Conservation (phyloP, 148 eudicot species). For the Cornus controversa region DNA sequence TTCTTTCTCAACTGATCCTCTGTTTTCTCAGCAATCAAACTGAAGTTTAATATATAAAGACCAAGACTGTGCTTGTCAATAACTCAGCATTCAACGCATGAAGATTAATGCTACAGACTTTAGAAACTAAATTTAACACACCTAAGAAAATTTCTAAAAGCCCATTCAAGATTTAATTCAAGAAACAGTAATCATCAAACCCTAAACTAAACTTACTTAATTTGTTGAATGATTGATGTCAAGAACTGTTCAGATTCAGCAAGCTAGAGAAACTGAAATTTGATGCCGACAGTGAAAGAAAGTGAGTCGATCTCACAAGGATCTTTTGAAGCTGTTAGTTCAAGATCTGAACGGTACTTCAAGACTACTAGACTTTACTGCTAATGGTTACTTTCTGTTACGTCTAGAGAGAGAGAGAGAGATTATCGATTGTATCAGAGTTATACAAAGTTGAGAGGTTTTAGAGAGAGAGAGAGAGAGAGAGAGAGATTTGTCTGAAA, state of each 20-base stretch:
- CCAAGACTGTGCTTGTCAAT: background rate
- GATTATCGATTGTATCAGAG: background rate
- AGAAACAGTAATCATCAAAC: background rate
- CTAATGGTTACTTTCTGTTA: too few relatives aligned
- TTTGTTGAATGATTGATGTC: background rate
- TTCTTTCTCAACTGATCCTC: background rate
- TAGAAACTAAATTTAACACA: background rate
- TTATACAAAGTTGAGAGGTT: background rate
- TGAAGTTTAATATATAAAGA: background rate
- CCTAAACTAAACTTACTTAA: conserved; percentile 12
- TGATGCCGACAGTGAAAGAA: background rate
- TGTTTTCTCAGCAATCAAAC: background rate
- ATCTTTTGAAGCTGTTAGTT: conserved; percentile 1
- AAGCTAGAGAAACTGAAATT: background rate
- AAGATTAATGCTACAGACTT: background rate
- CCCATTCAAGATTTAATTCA: background rate
- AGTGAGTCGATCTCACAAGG: background rate
- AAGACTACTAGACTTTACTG: too few relatives aligned
- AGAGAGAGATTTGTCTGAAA: background rate
- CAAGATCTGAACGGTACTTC: background rate
- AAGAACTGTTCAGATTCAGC: conserved; percentile 4
- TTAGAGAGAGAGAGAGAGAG: background rate
- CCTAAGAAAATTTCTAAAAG: too few relatives aligned
- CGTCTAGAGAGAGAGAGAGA: background rate
- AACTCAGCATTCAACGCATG: background rate